Evolutionary conservation across 441 rosid species (phyloP), one percentile per base, ranked within the genome.

Genomic region (Metrosideros polymorpha): DNA sequence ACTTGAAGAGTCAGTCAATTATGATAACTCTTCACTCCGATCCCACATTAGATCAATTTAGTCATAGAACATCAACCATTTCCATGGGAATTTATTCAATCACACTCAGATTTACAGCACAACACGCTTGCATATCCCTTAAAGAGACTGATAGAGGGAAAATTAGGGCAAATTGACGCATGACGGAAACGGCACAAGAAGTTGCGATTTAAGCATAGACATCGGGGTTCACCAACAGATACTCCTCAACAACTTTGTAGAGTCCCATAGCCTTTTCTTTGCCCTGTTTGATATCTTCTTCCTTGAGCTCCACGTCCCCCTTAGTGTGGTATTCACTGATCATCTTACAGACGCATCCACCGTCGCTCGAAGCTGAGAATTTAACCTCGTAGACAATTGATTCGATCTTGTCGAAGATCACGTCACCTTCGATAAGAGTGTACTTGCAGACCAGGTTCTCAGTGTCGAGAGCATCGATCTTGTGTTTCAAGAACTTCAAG

Each of bases 181-280:
- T 42, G 29, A 71, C 4, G 79, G 79, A 71, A 71, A 57, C 30
- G 77, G 30, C 24, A 35, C 63, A 17, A 47, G 35, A 57, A 49
- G 63, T 25, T 55, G 63, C 19, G 4, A 35, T 29, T 66, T 63
- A 85, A 25, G 82, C 86, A 17, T 50, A 85, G 2, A 39, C 22
- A 2, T 66, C 57, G 12, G 86, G 86, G 82, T 85, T 85, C 1
- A 61, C 61, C 82, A 45, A 3, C 7, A 85, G 47, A 49, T 66
- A 85, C 43, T 66, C 82, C 45, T 85, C 82, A 6, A 85, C 86
- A 45, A 50, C 86, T 53, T 85, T 85, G 86, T 61, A 63, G 29
- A 85, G 82, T 32, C 86, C 86, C 55, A 85, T 85, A 29, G 82
- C 82, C 57, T 85, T 50, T 51, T 50, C 82, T 66, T 85, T 85